Evolutionary conservation across 2,329 filamentous ascomycete species (phyloP).

Genomic region (Neonectria sp.): DNA sequence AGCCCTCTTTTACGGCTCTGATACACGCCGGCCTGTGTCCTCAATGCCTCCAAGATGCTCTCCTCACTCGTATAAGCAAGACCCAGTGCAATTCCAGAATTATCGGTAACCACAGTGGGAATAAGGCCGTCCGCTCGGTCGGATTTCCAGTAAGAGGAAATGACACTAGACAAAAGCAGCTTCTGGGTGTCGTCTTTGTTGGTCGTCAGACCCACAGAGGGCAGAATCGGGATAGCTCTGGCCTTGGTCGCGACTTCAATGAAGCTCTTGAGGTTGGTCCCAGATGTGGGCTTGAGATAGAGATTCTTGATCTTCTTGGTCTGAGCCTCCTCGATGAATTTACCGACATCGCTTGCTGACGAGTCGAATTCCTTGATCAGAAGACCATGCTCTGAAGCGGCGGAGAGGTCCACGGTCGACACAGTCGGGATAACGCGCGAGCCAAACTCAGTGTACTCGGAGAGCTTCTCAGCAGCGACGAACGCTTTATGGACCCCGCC

Average conservation of each 20-base stretch:
- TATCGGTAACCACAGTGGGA: slow-evolving; percentile 92
- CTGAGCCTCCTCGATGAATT: slow-evolving; percentile 62
- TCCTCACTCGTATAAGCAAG: slow-evolving; percentile 95
- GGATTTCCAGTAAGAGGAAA: slow-evolving; percentile 82
- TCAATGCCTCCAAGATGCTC: slow-evolving; percentile 88
- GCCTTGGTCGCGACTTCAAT: slow-evolving; percentile 64
- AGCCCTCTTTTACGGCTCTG: slow-evolving; percentile 95
- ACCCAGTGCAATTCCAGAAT: slow-evolving; percentile 86
- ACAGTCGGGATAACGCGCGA: slow-evolving; percentile 69
- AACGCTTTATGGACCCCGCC: slow-evolving; percentile 89
- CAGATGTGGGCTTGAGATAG: slow-evolving; percentile 67
- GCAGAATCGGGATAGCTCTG: slow-evolving; percentile 80
- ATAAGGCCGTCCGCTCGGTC: slow-evolving; percentile 89
- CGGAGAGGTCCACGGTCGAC: slow-evolving; percentile 61
- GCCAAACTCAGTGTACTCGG: slow-evolving; percentile 69
- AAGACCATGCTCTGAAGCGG: slow-evolving; percentile 64
- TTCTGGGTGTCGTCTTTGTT: slow-evolving; percentile 72
- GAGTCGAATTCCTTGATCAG: slow-evolving; percentile 68
- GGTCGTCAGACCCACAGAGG: slow-evolving; percentile 78
- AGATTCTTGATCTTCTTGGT: slow-evolving; percentile 62
- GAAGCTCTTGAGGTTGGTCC: slow-evolving; percentile 62
- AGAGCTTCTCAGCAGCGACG: slow-evolving; percentile 79
- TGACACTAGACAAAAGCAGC: slow-evolving; percentile 75
- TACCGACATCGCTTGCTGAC: slow-evolving; percentile 55
- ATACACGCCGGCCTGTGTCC: slow-evolving; percentile 87